Evolutionary conservation across 2,329 filamentous ascomycete genomes (phyloP).

Genomic region (Trichoderma brevicompactum): DNA sequence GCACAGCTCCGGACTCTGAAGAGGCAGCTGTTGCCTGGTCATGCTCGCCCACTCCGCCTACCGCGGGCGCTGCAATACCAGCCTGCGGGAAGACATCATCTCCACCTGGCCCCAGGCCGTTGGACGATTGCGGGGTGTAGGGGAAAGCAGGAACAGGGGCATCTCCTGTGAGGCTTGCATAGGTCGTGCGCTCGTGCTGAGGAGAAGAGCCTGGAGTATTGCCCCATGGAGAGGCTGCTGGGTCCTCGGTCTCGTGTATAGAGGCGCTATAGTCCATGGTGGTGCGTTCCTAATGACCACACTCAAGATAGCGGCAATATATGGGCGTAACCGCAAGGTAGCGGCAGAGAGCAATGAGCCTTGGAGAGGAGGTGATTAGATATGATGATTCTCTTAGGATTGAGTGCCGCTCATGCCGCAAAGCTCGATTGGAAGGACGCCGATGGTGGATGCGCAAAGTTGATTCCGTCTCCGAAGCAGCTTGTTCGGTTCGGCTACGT

Average conservation of each 20-base stretch:
- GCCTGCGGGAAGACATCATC: constrained; percentile 52
- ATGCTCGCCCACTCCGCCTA: constrained; percentile 49
- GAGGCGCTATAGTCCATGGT: constrained; percentile 64
- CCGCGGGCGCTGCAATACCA: constrained; percentile 51
- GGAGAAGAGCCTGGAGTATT: constrained; percentile 58
- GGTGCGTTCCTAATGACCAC: constrained; percentile 17
- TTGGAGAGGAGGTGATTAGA: background rate
- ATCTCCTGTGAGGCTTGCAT: constrained; percentile 48
- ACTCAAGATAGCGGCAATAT: constrained; percentile 30
- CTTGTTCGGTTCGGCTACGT: constrained; percentile 37
- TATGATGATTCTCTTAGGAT: background rate
- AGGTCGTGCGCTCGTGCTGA: constrained; percentile 50
- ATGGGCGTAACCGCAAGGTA: constrained; percentile 31
- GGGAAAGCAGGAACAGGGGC: constrained; percentile 49
- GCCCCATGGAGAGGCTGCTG: constrained; percentile 60
- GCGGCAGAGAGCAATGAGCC: background rate
- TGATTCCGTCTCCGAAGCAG: constrained; percentile 16
- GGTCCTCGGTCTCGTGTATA: constrained; percentile 59
- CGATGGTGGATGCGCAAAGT: constrained; percentile 27
- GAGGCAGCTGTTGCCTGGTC: constrained; percentile 39
- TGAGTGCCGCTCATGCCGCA: constrained; percentile 27
- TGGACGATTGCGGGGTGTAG: constrained; percentile 50
- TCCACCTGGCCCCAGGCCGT: constrained; percentile 47
- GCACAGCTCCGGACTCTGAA: constrained; percentile 32
- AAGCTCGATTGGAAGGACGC: constrained; percentile 6